A percentile compares a stretch with the other conserved stretches of the same genome.
Conservation (phyloP, 306 rosid species). For the Vigna angularis region DNA sequence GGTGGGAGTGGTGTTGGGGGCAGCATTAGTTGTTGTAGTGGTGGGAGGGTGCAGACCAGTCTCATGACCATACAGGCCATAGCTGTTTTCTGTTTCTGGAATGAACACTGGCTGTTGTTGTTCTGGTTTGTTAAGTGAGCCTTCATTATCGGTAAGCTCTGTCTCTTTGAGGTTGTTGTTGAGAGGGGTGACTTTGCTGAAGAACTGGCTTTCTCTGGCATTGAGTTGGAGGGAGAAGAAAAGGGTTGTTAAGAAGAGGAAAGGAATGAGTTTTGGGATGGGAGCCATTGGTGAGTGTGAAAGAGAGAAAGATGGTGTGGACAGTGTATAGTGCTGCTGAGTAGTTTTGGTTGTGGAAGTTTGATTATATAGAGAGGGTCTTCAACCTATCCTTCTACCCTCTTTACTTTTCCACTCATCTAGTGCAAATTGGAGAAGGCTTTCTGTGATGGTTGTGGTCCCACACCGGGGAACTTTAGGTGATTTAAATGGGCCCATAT, state of each 20-base stretch:
- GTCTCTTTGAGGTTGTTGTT: slow-evolving; percentile 51
- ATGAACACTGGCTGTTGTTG: slow-evolving; percentile 70
- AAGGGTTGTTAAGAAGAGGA: slow-evolving; percentile 58
- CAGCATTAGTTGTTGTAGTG: slow-evolving; percentile 42
- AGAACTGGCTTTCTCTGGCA: slow-evolving; percentile 87
- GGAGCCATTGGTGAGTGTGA: slow-evolving; percentile 61
- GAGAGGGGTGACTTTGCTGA: slow-evolving; percentile 77
- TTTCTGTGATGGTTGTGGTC: slow-evolving; percentile 58
- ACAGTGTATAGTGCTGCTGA: slow-evolving; percentile 19
- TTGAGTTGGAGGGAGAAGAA: slow-evolving; percentile 56
- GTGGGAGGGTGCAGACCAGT: slow-evolving; percentile 64
- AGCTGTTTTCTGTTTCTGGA: slow-evolving; percentile 68
- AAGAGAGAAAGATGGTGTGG: slow-evolving; percentile 2
- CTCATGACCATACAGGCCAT: slow-evolving; percentile 91
- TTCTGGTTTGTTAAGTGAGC: slow-evolving; percentile 48
- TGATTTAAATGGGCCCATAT: slow-evolving; percentile 30
- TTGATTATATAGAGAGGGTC: slow-evolving; percentile 58
- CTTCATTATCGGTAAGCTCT: slow-evolving; percentile 45
- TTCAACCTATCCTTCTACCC: neutral
- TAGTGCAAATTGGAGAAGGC: slow-evolving; percentile 47
- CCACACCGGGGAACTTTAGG: slow-evolving; percentile 45
- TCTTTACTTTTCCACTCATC: slow-evolving; percentile 41
- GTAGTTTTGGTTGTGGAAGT: slow-evolving; percentile 25
- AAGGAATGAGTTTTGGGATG: slow-evolving; percentile 44
- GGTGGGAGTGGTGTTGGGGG: slow-evolving; percentile 26